phyloP scores from a whole-genome alignment of 768 basidiomycete species.

The Fistulinella prunicolor region DNA sequence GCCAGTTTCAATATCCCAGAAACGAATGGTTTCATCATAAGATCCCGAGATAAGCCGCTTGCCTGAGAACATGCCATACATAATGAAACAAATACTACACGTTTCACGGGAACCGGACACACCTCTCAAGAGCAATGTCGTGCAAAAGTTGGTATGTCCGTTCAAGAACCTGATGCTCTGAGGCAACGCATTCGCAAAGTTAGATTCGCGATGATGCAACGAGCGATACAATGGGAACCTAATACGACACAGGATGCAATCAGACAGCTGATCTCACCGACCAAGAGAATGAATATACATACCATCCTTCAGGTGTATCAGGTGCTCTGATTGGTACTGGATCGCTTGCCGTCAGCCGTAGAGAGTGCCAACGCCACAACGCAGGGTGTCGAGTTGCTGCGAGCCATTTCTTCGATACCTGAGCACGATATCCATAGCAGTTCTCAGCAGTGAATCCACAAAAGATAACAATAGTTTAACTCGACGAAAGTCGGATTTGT shows the following conservation, averaged over 20 bases:
- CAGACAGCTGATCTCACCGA: neutral
- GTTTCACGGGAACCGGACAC: slow-evolving; percentile 1
- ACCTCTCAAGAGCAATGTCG: slow-evolving; percentile 68
- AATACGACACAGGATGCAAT: neutral
- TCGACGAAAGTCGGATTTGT: neutral
- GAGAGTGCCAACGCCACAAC: slow-evolving; percentile 75
- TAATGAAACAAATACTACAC: neutral
- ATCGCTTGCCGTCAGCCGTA: slow-evolving; percentile 69
- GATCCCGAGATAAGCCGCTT: slow-evolving; percentile 85
- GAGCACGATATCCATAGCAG: neutral
- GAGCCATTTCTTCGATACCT: slow-evolving; percentile 46
- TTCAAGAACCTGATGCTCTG: slow-evolving; percentile 75
- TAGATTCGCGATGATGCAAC: slow-evolving; percentile 81
- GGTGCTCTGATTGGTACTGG: slow-evolving; percentile 66
- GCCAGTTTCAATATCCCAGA: slow-evolving; percentile 79
- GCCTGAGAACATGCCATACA: slow-evolving; percentile 33
- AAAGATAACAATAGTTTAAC: too few species aligned
- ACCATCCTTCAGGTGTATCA: slow-evolving; percentile 69
- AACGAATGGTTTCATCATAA: slow-evolving; percentile 89
- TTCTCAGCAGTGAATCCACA: neutral
- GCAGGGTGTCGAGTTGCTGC: slow-evolving; percentile 52
- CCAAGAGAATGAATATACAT: slow-evolving; percentile 22
- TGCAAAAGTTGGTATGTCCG: slow-evolving; percentile 87
- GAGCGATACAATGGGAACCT: slow-evolving; percentile 74
- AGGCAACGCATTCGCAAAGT: slow-evolving; percentile 72